phyloP scores from a whole-genome alignment of 2,329 filamentous ascomycete species.

The Neurospora crassa region DNA sequence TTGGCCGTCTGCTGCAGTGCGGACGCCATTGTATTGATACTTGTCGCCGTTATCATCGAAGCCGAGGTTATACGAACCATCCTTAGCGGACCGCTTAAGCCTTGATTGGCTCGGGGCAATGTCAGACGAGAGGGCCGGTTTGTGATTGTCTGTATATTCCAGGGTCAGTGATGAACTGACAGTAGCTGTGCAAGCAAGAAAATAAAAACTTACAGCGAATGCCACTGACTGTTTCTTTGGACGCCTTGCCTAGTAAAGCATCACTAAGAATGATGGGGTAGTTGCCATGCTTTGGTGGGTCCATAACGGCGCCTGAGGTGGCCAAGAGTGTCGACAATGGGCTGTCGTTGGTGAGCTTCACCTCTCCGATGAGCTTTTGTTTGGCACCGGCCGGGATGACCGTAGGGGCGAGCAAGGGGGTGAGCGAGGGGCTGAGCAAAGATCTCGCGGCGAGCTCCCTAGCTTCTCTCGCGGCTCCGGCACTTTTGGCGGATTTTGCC shows the following conservation, averaged over 20 bases:
- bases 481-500: background rate
- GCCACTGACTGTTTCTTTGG: slow-evolving; percentile 50
- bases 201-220: slow-evolving; percentile 43
- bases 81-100: slow-evolving; percentile 42
- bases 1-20: slow-evolving; percentile 45
- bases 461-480: background rate
- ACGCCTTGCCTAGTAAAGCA: slow-evolving; percentile 44
- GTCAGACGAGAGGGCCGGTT: slow-evolving; percentile 41
- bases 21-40: slow-evolving; percentile 51
- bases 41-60: slow-evolving; percentile 45
- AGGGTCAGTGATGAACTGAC: slow-evolving; percentile 10
- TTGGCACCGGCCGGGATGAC: background rate
- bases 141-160: slow-evolving; percentile 47
- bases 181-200: background rate
- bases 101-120: slow-evolving; percentile 38
- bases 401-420: background rate
- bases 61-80: slow-evolving; percentile 45
- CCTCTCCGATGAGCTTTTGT: background rate
- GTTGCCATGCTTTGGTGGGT: slow-evolving; percentile 50
- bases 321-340: background rate
- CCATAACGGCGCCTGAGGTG: slow-evolving; percentile 26
- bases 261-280: slow-evolving; percentile 58
- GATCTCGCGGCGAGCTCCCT: background rate
- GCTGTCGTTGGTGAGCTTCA: background rate
- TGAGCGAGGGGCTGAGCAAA: background rate